Evolutionary conservation across 768 basidiomycete species (phyloP).

Genomic region (Chalciporus pseudorubinellus): DNA sequence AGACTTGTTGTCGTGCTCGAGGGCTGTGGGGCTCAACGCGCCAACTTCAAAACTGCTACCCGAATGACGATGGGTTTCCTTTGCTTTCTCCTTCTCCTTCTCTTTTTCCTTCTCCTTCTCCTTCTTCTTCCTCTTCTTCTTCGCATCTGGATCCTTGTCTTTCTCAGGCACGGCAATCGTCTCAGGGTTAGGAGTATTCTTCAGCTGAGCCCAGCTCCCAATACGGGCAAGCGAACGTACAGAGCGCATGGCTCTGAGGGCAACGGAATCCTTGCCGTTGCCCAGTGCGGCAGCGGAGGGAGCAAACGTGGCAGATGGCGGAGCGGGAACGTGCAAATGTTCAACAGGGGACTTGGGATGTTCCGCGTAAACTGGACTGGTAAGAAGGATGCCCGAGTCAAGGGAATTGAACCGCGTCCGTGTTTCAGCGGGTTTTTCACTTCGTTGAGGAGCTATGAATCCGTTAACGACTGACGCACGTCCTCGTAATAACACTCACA

Average conservation of each 20-base stretch:
- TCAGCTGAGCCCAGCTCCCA: constrained; percentile 67
- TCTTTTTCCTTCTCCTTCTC: constrained; percentile 40
- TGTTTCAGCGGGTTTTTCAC: constrained; percentile 22
- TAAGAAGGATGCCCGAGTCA: constrained; percentile 40
- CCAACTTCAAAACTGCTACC: constrained; percentile 70
- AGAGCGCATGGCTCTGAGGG: constrained; percentile 73
- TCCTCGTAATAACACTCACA: constrained; percentile 12
- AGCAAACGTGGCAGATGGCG: constrained; percentile 33
- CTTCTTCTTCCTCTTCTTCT: constrained; percentile 40
- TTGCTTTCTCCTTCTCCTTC: constrained; percentile 33
- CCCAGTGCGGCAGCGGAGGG: constrained; percentile 31
- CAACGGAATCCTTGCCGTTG: constrained; percentile 57
- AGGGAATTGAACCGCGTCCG: constrained; percentile 68
- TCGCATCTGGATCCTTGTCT: constrained; percentile 29
- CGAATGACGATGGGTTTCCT: constrained; percentile 44
- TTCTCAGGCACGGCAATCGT: constrained; percentile 26
- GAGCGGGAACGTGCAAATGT: constrained; percentile 18
- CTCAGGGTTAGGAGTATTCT: constrained; percentile 35
- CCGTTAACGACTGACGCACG: constrained; percentile 4
- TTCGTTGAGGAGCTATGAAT: constrained; percentile 47
- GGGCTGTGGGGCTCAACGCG: constrained; percentile 37
- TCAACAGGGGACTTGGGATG: constrained; percentile 13
- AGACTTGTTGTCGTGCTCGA: constrained; percentile 31
- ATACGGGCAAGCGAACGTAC: constrained; percentile 71
- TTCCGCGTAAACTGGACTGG: constrained; percentile 18